phyloP scores from a whole-genome alignment of 2,329 filamentous ascomycete species.

The Trichophyton simii region DNA sequence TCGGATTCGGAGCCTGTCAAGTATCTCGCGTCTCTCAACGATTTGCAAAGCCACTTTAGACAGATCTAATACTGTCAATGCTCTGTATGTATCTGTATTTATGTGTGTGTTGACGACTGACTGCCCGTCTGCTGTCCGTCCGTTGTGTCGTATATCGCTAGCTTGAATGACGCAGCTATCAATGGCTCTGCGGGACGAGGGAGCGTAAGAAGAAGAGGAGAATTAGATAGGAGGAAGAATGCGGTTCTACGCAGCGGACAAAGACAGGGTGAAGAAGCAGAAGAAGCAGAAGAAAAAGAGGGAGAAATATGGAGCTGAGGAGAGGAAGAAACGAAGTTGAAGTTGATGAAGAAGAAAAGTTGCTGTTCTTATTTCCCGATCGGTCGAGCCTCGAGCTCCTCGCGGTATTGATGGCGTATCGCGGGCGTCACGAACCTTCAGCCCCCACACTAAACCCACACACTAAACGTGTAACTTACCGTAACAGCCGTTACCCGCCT shows the following conservation, averaged over 20 bases:
- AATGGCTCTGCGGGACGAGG: conserved; percentile 5
- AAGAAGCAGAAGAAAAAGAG: conserved; percentile 6
- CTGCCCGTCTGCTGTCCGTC: not conserved
- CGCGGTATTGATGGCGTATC: not conserved
- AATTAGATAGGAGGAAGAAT: not conserved
- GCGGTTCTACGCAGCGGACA: not conserved
- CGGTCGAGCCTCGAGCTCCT: not conserved
- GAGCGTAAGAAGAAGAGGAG: conserved; percentile 6
- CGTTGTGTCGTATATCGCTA: not conserved
- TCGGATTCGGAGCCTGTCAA: not conserved
- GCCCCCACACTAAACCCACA: not conserved
- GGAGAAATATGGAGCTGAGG: conserved; percentile 4
- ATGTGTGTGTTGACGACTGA: no score
- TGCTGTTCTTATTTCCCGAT: conserved; percentile 3
- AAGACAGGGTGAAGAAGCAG: not conserved
- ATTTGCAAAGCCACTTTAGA: not conserved
- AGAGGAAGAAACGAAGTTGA: conserved; percentile 5
- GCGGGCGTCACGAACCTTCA: not conserved
- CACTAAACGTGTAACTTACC: not conserved
- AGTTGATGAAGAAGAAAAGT: conserved; percentile 8
- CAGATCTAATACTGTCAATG: not conserved
- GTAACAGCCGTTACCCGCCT: not conserved
- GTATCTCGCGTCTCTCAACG: not conserved
- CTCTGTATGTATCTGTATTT: not conserved
- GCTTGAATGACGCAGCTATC: not conserved